phyloP scores from a whole-genome alignment of 768 basidiomycete genomes.

The Pleurotus sapidus region DNA sequence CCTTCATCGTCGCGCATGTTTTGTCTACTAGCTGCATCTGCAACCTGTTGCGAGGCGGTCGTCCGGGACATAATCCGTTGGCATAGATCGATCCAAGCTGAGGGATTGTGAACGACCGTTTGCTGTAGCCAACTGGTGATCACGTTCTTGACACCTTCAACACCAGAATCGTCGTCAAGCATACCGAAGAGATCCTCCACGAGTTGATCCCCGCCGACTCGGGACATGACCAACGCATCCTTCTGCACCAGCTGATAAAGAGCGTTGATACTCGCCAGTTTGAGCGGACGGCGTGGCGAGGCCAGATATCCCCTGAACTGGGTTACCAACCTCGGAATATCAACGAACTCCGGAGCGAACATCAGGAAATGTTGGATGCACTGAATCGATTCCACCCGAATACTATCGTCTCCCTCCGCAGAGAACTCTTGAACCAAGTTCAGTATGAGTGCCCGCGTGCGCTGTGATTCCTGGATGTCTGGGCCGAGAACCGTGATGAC shows the following conservation, averaged over 20 bases:
- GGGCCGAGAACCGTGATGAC: slow-evolving; percentile 93
- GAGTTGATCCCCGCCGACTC: slow-evolving; percentile 88
- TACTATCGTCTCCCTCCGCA: slow-evolving; percentile 81
- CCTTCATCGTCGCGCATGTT: slow-evolving; percentile 83
- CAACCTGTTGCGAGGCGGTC: slow-evolving; percentile 76
- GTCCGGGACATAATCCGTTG: slow-evolving; percentile 96
- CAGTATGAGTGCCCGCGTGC: slow-evolving; percentile 77
- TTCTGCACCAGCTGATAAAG: slow-evolving; percentile 96
- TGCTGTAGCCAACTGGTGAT: slow-evolving; percentile 95
- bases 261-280: slow-evolving; percentile 92
- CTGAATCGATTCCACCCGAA: slow-evolving; percentile 91
- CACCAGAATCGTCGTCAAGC: slow-evolving; percentile 91
- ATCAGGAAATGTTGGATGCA: slow-evolving; percentile 97
- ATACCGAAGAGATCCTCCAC: slow-evolving; percentile 95
- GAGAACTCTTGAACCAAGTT: slow-evolving; percentile 85
- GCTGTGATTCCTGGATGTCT: slow-evolving; percentile 85
- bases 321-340: slow-evolving; percentile 76
- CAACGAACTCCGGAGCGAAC: slow-evolving; percentile 84
- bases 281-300: slow-evolving; percentile 80
- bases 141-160: slow-evolving; percentile 91
- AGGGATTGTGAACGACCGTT: slow-evolving; percentile 89
- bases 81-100: slow-evolving; percentile 97
- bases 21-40: slow-evolving; percentile 55
- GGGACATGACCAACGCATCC: slow-evolving; percentile 89
- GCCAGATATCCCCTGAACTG: slow-evolving; percentile 78